These are phyloP conservation scores for Tricholoma furcatifolium DNA, from an alignment of 768 basidiomycete genomes.

Conservation along the genomic window DNA sequence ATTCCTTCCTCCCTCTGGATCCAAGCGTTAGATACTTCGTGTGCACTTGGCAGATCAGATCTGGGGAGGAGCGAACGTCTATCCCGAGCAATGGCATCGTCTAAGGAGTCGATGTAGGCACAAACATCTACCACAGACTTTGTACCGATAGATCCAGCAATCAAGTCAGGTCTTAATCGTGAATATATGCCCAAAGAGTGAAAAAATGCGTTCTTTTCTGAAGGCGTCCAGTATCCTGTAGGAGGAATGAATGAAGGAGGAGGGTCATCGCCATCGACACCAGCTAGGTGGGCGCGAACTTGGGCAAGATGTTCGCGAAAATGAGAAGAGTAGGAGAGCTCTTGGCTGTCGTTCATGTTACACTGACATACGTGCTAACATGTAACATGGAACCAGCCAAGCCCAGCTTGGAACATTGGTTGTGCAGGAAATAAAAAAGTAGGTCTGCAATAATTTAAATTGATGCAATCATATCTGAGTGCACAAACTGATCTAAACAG, in stretches of 20 bases:
- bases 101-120: slow-evolving; percentile 59
- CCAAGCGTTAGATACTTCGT: slow-evolving; percentile 53
- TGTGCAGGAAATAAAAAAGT: neutral
- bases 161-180: slow-evolving; percentile 73
- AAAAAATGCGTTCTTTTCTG: slow-evolving; percentile 75
- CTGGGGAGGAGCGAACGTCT: slow-evolving; percentile 11
- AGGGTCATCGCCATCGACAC: slow-evolving; percentile 24
- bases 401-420: slow-evolving; percentile 7
- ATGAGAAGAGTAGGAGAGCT: slow-evolving; percentile 19
- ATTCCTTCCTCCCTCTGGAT: slow-evolving; percentile 45
- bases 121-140: slow-evolving; percentile 69
- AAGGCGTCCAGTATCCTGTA: slow-evolving; percentile 56
- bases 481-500: too few species aligned
- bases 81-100: slow-evolving; percentile 29
- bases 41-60: slow-evolving; percentile 34
- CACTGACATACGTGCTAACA: slow-evolving; percentile 11
- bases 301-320: slow-evolving; percentile 34
- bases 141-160: slow-evolving; percentile 63
- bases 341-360: slow-evolving; percentile 19
- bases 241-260: slow-evolving; percentile 35
- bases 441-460: neutral
- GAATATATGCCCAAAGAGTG: slow-evolving; percentile 66
- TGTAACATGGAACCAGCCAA: neutral
- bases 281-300: slow-evolving; percentile 35
- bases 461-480: too few species aligned